Base-by-base conservation (phyloP, 257 asterid genomes). In the Verbena officinalis region DNA sequence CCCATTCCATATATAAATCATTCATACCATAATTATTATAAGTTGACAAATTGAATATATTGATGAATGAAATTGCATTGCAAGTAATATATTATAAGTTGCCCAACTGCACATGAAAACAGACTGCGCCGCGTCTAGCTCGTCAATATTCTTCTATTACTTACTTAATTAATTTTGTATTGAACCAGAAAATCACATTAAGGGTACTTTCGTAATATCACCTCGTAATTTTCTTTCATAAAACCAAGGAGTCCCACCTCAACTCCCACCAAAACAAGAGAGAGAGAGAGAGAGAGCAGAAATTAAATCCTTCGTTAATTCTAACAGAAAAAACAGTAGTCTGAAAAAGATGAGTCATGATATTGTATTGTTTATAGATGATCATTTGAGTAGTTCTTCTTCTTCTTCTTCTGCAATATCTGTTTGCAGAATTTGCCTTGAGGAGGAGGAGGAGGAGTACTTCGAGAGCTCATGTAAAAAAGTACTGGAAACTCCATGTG, bases 381-480 rank as follows among this genome's bases (percentile, higher is more conserved):
- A 83, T 59, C 55, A 70, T 17, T 27, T 27, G 33, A 27, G 33
- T 27, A 2, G 4, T 2, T 65, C 71, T 10, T 53, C 65, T 36
- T 27, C 33, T 2, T 65, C 71, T 10, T 53, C 65, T 36, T 70
- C 76, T 20, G 65, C 69, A 34, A 38, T 54, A 42, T 67, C 67
- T 9, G 67, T 85, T 5, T 92, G 98, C 74, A 85, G 97, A 83
- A 89, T 92, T 44, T 92, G 98, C 78, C 95, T 89, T 22, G 98
- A 89, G 62, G 86, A 83, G 55, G 95, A 89, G 53, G n/a, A n/a
- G n/a, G n/a, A n/a, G n/a, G n/a, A n/a, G n/a, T n/a, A n/a, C n/a
- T 76, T 80, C 9, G 93, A 82, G 67, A 81, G 91, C 86, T 77
- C n/a, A n/a, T n/a, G 72, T 50, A 77, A 69, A 39, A 77, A 27